Evolutionary conservation across 179 eudicot species (phyloP).

Genomic region (Actinidia arguta): DNA sequence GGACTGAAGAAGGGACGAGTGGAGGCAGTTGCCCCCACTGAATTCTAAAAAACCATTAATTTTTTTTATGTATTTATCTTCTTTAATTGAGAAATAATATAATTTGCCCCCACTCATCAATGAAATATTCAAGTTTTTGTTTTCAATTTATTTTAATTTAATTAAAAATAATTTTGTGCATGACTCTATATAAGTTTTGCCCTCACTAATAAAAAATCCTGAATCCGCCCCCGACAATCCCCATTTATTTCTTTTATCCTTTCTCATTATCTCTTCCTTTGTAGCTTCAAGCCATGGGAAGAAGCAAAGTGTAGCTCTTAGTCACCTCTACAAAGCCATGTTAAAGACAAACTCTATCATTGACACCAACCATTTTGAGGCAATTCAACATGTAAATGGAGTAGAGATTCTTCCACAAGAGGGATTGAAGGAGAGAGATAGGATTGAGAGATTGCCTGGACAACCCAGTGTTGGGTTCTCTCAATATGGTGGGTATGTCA

Average conservation of each 20-base stretch:
- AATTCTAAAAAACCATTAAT: too few relatives aligned
- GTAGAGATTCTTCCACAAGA: conserved; percentile 23
- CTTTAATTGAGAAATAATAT: too few relatives aligned
- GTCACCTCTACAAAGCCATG: conserved; percentile 30
- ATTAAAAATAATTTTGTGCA: too few relatives aligned
- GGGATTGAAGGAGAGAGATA: conserved; percentile 28
- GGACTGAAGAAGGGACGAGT: too few relatives aligned
- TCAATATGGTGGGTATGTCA: conserved; percentile 44
- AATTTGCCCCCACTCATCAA: too few relatives aligned
- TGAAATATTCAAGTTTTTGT: too few relatives aligned
- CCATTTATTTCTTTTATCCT: background rate
- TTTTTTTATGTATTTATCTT: too few relatives aligned
- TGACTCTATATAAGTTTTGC: too few relatives aligned
- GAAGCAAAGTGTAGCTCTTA: conserved; percentile 30
- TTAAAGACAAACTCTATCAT: conserved; percentile 17
- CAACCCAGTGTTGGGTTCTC: conserved; percentile 29
- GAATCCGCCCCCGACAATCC: too few relatives aligned
- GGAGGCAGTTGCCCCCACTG: too few relatives aligned
- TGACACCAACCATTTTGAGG: conserved; percentile 25
- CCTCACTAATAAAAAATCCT: too few relatives aligned
- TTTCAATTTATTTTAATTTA: too few relatives aligned
- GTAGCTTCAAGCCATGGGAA: conserved; percentile 7
- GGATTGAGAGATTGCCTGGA: conserved; percentile 27
- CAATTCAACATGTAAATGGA: background rate
- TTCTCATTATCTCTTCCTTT: conserved; percentile 13